A percentile compares a stretch with the other conserved stretches of the same genome.
These are phyloP conservation scores for Leishmania lainsoni DNA, from an alignment of 208 protist genomes.

Conservation along the genomic window DNA sequence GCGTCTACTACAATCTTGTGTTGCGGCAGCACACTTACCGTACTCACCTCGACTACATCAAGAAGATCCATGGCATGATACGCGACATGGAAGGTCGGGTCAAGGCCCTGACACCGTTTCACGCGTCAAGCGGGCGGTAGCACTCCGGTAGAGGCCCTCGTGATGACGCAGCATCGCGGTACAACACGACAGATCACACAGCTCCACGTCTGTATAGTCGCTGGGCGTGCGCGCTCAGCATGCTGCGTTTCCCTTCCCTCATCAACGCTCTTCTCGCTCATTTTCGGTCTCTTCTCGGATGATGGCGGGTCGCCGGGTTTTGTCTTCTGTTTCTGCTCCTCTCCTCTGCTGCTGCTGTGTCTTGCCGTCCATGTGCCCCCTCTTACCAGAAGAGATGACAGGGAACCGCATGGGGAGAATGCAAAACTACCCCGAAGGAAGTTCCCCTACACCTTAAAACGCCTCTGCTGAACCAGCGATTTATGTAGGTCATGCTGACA, in stretches of 20 bases:
- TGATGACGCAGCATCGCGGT: background rate
- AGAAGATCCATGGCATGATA: conserved; percentile 21
- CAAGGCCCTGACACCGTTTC: conserved; percentile 5
- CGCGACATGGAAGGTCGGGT: conserved; percentile 18
- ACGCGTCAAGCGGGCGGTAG: background rate
- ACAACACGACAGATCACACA: background rate
- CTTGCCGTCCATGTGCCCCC: background rate
- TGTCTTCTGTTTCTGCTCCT: background rate
- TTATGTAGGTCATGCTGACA: background rate
- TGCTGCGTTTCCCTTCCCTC: background rate
- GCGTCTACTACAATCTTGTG: conserved; percentile 24
- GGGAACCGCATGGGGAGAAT: background rate
- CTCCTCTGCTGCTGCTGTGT: background rate
- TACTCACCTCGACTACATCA: conserved; percentile 7
- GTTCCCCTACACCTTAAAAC: background rate
- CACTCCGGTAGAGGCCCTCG: background rate
- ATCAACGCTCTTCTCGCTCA: background rate
- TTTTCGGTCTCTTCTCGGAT: background rate
- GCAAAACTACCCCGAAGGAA: background rate
- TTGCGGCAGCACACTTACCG: conserved; percentile 15
- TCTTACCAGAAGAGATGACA: background rate
- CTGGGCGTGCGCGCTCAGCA: background rate
- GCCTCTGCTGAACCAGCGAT: background rate
- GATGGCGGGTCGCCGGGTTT: background rate
- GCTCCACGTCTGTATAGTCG: background rate